Evolutionary conservation across 2,329 filamentous ascomycete species (phyloP).

Genomic region (Polytolypa hystricis): DNA sequence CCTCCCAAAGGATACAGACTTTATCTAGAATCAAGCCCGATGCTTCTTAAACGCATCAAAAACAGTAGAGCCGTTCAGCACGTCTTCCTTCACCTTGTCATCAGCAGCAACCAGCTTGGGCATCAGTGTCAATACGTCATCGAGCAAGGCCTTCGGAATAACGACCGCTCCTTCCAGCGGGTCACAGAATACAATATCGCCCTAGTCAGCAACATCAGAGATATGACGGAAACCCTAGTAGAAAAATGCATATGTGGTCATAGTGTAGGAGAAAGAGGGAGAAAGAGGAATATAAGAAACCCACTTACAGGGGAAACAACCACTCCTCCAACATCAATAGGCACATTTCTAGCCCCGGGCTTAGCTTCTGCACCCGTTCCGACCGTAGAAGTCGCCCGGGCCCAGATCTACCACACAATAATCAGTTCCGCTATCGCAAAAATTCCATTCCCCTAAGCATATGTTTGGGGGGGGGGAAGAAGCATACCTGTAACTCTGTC

Average conservation of each 20-base stretch:
- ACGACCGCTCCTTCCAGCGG: slow-evolving; percentile 57
- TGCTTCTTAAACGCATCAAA: slow-evolving; percentile 56
- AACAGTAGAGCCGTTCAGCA: slow-evolving; percentile 51
- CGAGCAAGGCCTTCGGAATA: slow-evolving; percentile 51
- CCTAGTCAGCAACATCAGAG: slow-evolving; percentile 20
- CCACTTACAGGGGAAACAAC: slow-evolving; percentile 29
- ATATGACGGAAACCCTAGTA: too few species aligned
- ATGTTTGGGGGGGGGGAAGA: slow-evolving; percentile 1
- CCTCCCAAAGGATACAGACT: too few species aligned
- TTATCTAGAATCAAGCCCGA: too few species aligned
- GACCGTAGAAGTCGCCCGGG: slow-evolving; percentile 32
- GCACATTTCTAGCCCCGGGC: slow-evolving; percentile 30
- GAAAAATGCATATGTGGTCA: neutral
- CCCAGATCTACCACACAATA: slow-evolving; percentile 29
- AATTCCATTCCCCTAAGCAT: too few species aligned
- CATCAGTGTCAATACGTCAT: slow-evolving; percentile 50
- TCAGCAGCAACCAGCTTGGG: slow-evolving; percentile 44
- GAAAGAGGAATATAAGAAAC: neutral
- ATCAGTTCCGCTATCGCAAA: too few species aligned
- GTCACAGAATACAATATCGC: slow-evolving; percentile 62
- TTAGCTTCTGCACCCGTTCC: slow-evolving; percentile 36
- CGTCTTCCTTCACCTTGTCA: slow-evolving; percentile 52
- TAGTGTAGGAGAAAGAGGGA: neutral
- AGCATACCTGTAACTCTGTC: slow-evolving; percentile 46
- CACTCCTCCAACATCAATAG: slow-evolving; percentile 31